A percentile compares a stretch with the other conserved stretches of the same genome.
Evolutionary conservation across 305 asterid genomes (phyloP).

Genomic region (Vinca major): DNA sequence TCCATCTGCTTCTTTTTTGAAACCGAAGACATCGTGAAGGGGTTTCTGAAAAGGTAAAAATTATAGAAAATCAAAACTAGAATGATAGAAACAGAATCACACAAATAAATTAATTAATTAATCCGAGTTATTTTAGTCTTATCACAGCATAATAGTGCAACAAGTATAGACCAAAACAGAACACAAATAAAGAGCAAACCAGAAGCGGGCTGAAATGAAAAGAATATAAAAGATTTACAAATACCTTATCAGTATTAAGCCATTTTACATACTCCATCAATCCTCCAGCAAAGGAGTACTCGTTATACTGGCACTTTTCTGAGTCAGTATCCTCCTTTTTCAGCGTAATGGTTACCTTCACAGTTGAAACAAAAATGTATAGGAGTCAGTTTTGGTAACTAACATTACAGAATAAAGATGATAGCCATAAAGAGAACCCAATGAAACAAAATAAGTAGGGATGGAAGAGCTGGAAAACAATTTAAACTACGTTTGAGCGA

Average conservation of each 20-base stretch:
- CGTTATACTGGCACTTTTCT: conserved; percentile 50
- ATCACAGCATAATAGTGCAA: neutral
- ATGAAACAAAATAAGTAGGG: too few relatives aligned
- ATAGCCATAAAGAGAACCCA: too few relatives aligned
- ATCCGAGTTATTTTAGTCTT: neutral
- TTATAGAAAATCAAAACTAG: conserved; percentile 24
- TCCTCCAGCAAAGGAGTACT: conserved; percentile 91
- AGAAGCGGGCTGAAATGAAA: neutral
- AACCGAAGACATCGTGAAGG: conserved; percentile 78
- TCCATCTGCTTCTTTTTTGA: conserved; percentile 70
- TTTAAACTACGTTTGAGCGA: too few relatives aligned
- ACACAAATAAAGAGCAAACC: neutral
- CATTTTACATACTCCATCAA: conserved; percentile 78
- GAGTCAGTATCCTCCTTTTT: conserved; percentile 55
- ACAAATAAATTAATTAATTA: too few relatives aligned
- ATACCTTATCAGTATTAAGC: conserved; percentile 89
- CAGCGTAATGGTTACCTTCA: conserved; percentile 59
- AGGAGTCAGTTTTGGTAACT: too few relatives aligned
- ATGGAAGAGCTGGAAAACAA: too few relatives aligned
- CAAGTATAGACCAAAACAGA: neutral
- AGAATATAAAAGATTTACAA: conserved; percentile 15
- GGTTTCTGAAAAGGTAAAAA: conserved; percentile 50
- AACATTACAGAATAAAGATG: too few relatives aligned
- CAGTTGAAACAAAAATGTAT: neutral
- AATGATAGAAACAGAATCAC: neutral